Conservation (phyloP, 257 asterid genomes). For the Nicotiana noctiflora region DNA sequence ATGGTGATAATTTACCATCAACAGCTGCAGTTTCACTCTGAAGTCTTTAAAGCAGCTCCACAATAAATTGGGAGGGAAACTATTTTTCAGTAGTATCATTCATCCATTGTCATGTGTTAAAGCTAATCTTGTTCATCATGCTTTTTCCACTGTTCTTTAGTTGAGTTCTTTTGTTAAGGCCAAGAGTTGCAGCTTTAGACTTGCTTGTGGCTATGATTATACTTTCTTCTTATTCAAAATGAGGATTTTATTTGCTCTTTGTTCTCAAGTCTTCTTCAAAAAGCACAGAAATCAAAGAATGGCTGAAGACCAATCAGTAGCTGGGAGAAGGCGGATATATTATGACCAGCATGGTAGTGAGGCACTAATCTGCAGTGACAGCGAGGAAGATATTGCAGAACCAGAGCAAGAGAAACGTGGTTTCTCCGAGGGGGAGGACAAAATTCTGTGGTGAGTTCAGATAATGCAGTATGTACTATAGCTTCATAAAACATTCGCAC, state of each 20-base stretch:
- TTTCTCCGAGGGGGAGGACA: constrained; percentile 83
- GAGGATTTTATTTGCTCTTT: constrained; percentile 24
- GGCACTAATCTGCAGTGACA: constrained; percentile 93
- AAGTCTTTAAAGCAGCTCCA: neutral
- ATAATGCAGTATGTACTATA: neutral
- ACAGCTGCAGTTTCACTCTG: neutral
- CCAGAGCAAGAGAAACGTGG: constrained; percentile 58
- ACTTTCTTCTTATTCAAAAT: constrained; percentile 10
- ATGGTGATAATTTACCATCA: neutral
- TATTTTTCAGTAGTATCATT: neutral
- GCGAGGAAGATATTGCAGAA: constrained; percentile 77
- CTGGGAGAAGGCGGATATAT: constrained; percentile 85
- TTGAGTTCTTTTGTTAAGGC: neutral
- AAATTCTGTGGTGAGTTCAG: constrained; percentile 49
- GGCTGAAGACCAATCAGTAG: constrained; percentile 94
- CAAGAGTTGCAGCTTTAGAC: neutral
- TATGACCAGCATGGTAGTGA: constrained; percentile 86
- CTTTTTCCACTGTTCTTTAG: constrained; percentile 2
- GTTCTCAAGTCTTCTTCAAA: constrained; percentile 36
- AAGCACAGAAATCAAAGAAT: constrained; percentile 90
- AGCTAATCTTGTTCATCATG: neutral
- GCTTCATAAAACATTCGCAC: neutral
- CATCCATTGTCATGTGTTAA: neutral
- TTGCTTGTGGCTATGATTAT: constrained; percentile 1
- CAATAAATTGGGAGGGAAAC: neutral